phyloP scores from a whole-genome alignment of 768 basidiomycete species.

The Neoboletus subvelutipes region DNA sequence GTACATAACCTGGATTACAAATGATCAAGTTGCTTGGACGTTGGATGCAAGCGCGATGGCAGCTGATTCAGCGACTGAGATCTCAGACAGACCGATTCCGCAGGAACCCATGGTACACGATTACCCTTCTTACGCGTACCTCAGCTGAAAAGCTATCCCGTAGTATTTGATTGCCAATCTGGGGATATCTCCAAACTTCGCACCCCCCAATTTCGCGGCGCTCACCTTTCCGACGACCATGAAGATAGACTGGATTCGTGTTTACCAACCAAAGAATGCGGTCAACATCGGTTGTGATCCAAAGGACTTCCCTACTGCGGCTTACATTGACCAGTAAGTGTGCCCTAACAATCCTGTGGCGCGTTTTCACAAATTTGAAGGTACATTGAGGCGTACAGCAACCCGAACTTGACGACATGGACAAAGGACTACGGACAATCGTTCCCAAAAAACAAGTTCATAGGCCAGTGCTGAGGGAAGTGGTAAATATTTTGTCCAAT shows the following conservation, averaged over 20 bases:
- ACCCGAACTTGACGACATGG: conserved; percentile 82
- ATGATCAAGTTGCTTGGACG: conserved; percentile 66
- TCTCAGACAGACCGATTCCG: conserved; percentile 67
- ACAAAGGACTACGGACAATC: conserved; percentile 51
- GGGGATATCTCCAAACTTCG: conserved; percentile 84
- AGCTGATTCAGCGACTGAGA: conserved; percentile 54
- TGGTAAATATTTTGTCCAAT: conserved; percentile 3
- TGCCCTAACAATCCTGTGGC: background rate
- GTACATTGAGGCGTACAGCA: conserved; percentile 73
- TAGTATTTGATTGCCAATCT: conserved; percentile 85
- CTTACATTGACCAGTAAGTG: conserved; percentile 73
- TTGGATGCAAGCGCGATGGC: conserved; percentile 61
- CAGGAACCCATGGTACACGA: conserved; percentile 77
- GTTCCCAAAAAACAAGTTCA: conserved; percentile 65
- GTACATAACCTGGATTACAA: conserved; percentile 81
- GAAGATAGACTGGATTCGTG: conserved; percentile 84
- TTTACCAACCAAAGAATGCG: conserved; percentile 74
- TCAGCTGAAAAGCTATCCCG: background rate
- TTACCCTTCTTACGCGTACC: background rate
- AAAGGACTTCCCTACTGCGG: conserved; percentile 68
- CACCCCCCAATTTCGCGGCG: conserved; percentile 64
- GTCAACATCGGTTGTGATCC: conserved; percentile 89
- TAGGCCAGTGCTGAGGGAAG: conserved; percentile 52
- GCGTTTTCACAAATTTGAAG: conserved; percentile 22
- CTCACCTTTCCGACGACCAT: conserved; percentile 72